Evolutionary conservation across 305 asterid genomes (phyloP).

Genomic region (Monarda citriodora): DNA sequence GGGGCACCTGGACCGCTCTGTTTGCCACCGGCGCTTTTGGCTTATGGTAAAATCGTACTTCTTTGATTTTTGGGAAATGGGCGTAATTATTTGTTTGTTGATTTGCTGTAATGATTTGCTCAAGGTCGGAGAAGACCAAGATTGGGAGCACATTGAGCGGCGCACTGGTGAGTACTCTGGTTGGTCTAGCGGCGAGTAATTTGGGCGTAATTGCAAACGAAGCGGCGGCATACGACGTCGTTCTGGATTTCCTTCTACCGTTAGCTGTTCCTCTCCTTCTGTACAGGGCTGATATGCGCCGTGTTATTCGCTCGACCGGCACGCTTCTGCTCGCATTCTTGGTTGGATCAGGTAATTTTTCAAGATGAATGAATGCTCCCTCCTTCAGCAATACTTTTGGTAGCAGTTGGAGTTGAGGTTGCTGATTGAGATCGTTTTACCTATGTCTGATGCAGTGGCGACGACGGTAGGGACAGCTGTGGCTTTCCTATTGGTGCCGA

Average conservation of each 20-base stretch:
- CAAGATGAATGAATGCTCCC: not conserved
- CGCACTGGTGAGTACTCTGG: conserved; percentile 73
- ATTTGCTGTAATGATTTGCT: conserved; percentile 6
- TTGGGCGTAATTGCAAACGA: conserved; percentile 76
- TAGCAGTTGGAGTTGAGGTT: no score
- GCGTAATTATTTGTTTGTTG: not conserved
- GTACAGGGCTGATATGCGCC: conserved; percentile 90
- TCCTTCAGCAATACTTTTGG: no score
- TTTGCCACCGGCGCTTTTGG: conserved; percentile 84
- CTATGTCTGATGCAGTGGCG: conserved; percentile 56
- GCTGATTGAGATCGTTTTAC: not conserved
- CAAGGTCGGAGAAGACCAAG: conserved; percentile 92
- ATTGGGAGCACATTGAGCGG: conserved; percentile 92
- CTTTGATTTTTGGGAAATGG: conserved; percentile 3
- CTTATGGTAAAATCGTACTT: conserved; percentile 52
- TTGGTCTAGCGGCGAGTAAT: conserved; percentile 83
- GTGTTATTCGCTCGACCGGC: conserved; percentile 80
- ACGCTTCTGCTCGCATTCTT: conserved; percentile 78
- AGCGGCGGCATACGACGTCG: conserved; percentile 77
- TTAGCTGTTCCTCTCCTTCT: conserved; percentile 88
- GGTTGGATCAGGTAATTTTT: conserved; percentile 79
- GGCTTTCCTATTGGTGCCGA: conserved; percentile 83
- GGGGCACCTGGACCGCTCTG: conserved; percentile 92
- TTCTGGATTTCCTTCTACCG: conserved; percentile 72
- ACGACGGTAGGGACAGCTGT: conserved; percentile 82